Evolutionary conservation across 805 yeast genomes (phyloP).

Genomic region (Gaillardinia entomophila): DNA sequence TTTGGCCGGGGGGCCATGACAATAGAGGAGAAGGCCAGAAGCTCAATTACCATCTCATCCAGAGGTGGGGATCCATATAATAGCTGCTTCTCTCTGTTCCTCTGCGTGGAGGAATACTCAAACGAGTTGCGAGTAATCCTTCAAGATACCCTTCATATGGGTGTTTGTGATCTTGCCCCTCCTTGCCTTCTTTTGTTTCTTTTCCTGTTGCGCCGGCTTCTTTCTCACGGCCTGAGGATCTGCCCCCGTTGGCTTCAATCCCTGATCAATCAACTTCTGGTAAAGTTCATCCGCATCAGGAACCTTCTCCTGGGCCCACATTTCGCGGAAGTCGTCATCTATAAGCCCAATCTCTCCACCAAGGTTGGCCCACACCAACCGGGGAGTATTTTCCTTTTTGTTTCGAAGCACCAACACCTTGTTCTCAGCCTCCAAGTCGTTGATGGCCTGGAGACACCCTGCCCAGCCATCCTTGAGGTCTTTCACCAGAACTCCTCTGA

Average conservation of each 20-base stretch:
- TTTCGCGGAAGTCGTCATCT: conserved; percentile 73
- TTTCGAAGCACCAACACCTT: conserved; percentile 81
- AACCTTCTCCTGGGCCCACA: conserved; percentile 75
- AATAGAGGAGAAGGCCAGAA: no score
- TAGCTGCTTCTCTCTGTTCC: no score
- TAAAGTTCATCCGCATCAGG: conserved; percentile 84
- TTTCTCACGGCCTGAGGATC: conserved; percentile 91
- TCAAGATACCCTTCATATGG: conserved; percentile 92
- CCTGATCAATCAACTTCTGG: conserved; percentile 66
- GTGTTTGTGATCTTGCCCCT: conserved; percentile 92
- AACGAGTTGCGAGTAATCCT: conserved; percentile 59
- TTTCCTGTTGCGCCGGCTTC: conserved; percentile 48
- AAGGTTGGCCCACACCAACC: conserved; percentile 83
- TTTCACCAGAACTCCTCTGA: conserved; percentile 80
- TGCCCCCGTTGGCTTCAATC: conserved; percentile 96
- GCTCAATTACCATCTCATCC: no score
- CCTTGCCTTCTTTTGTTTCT: conserved; percentile 87
- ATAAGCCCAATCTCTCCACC: conserved; percentile 70
- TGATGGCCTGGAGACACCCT: conserved; percentile 74
- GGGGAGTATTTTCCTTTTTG: conserved; percentile 90
- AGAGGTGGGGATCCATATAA: no score
- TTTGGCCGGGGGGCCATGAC: no score
- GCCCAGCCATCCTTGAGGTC: conserved; percentile 91
- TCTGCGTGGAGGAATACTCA: no score
- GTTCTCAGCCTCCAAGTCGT: conserved; percentile 69